A percentile compares a stretch with the other conserved stretches of the same genome.
Conservation (phyloP, 257 asterid genomes). For the Handroanthus guayacan region DNA sequence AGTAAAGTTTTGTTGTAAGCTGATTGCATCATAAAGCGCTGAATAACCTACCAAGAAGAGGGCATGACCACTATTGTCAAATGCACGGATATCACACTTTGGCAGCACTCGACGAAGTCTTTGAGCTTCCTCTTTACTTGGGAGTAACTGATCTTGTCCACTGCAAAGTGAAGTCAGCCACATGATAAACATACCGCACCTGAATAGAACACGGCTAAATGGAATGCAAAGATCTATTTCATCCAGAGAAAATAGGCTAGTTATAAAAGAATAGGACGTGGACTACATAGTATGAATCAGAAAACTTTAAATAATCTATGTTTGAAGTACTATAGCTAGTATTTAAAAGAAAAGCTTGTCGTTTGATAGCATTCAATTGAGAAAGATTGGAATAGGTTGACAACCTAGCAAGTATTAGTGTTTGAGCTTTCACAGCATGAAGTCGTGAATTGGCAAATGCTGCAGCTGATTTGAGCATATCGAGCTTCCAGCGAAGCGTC, state of each 20-base stretch:
- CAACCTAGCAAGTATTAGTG: slow-evolving; percentile 78
- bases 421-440: slow-evolving; percentile 87
- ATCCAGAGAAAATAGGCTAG: background rate
- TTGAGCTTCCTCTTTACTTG: slow-evolving; percentile 77
- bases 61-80: slow-evolving; percentile 69
- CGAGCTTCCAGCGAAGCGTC: slow-evolving; percentile 71
- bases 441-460: slow-evolving; percentile 83
- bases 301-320: background rate
- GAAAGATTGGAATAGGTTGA: slow-evolving; percentile 11
- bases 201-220: background rate
- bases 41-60: slow-evolving; percentile 72
- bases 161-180: slow-evolving; percentile 48
- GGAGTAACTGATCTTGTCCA: slow-evolving; percentile 80
- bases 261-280: background rate
- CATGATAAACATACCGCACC: background rate
- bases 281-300: background rate
- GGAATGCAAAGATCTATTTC: background rate
- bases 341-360: background rate
- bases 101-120: slow-evolving; percentile 63
- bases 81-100: slow-evolving; percentile 67
- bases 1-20: background rate
- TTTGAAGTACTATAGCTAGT: background rate
- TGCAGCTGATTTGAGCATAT: slow-evolving; percentile 76
- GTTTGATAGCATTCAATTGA: background rate
- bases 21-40: background rate